Conservation (phyloP, 2,329 filamentous ascomycete genomes). For the Cladophialophora yegresii region DNA sequence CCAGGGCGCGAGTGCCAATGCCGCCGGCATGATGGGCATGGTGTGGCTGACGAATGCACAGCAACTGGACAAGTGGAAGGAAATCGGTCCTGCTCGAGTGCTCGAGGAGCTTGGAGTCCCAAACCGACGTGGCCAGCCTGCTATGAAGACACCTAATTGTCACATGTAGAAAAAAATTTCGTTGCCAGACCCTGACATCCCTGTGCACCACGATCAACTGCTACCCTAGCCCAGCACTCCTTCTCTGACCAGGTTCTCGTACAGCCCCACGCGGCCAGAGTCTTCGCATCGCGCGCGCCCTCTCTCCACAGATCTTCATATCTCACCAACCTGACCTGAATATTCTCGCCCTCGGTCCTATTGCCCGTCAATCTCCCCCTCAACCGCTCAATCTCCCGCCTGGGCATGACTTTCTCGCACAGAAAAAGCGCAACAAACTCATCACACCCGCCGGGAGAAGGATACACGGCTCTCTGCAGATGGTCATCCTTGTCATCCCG, state of each 20-base stretch:
- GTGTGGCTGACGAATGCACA: conserved; percentile 13
- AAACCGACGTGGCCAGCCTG: background rate
- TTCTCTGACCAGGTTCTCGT: background rate
- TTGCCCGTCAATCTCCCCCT: background rate
- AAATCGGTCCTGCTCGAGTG: conserved; percentile 5
- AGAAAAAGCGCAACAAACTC: background rate
- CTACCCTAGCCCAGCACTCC: background rate
- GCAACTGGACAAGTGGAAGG: conserved; percentile 11
- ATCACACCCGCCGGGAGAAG: background rate
- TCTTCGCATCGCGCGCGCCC: background rate
- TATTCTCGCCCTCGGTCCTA: background rate
- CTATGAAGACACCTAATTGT: background rate
- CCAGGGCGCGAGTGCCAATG: conserved; percentile 15
- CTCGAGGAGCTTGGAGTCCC: conserved; percentile 12
- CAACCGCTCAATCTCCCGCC: background rate
- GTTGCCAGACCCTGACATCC: background rate
- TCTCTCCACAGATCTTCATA: background rate
- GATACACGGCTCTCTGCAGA: background rate
- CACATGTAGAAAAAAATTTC: background rate
- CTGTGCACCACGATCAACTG: background rate
- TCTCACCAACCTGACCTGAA: background rate
- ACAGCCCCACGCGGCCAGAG: background rate
- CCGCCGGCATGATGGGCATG: conserved; percentile 21
- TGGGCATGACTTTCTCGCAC: background rate
- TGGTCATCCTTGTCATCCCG: background rate